These are phyloP conservation scores for Naganishia vishniacii DNA, from an alignment of 768 basidiomycete species.

Conservation along the genomic window DNA sequence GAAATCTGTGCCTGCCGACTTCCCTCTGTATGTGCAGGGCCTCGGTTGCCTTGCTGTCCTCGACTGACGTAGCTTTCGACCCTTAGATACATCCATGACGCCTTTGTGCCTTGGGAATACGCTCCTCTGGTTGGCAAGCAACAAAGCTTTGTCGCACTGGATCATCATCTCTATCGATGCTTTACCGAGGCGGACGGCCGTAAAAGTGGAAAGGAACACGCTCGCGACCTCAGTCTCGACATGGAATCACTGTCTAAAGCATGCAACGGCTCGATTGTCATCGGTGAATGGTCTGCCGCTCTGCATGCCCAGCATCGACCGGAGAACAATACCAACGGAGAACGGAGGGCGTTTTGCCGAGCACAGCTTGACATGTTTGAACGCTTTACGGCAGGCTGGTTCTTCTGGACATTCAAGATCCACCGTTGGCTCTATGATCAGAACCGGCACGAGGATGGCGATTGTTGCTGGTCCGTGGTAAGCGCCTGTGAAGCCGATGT, in stretches of 20 bases:
- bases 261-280: constrained; percentile 56
- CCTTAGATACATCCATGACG: constrained; percentile 61
- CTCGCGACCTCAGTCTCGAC: constrained; percentile 53
- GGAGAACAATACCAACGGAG: constrained; percentile 51
- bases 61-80: background rate
- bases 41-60: background rate
- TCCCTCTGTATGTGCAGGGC: constrained; percentile 54
- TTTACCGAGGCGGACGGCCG: constrained; percentile 61
- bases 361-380: constrained; percentile 68
- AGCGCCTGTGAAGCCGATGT: constrained; percentile 63
- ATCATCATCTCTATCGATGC: constrained; percentile 79
- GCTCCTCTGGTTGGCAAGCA: constrained; percentile 56
- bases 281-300: constrained; percentile 76
- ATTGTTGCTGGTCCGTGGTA: constrained; percentile 68
- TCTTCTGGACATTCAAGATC: constrained; percentile 74
- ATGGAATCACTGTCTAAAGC: constrained; percentile 50
- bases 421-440: constrained; percentile 16
- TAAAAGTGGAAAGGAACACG: constrained; percentile 58
- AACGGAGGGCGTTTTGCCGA: constrained; percentile 55
- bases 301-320: constrained; percentile 62
- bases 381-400: constrained; percentile 63
- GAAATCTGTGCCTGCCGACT: constrained; percentile 52
- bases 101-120: constrained; percentile 67
- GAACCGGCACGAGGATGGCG: constrained; percentile 58
- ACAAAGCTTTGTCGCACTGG: constrained; percentile 61